These are phyloP conservation scores for Scutellaria minor DNA, from an alignment of 257 asterid genomes.

Conservation along the genomic window DNA sequence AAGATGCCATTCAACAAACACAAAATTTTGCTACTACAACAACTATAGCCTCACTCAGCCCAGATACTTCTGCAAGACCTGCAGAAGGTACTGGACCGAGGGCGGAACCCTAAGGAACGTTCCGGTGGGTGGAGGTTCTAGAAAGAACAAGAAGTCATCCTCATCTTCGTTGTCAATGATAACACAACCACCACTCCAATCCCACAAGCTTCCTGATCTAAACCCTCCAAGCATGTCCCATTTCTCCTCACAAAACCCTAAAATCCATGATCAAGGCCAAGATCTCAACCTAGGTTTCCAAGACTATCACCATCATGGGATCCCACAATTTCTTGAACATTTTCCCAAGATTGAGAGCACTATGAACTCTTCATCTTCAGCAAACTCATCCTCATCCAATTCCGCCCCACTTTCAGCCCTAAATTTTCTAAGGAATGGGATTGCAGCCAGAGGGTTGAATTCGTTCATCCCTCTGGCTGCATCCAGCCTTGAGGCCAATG, in stretches of 20 bases:
- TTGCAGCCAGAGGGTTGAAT: constrained; percentile 29
- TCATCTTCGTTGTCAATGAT: constrained; percentile 21
- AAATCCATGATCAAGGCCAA: constrained; percentile 48
- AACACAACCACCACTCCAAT: background rate
- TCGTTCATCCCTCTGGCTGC: constrained; percentile 42
- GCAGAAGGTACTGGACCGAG: constrained; percentile 86
- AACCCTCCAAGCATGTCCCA: constrained; percentile 50
- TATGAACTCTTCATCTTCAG: constrained; percentile 38
- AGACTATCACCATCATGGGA: constrained; percentile 37
- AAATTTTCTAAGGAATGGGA: constrained; percentile 54
- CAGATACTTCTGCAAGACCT: constrained; percentile 80
- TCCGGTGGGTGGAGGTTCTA: constrained; percentile 81
- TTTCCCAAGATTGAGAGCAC: constrained; percentile 47
- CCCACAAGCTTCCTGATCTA: constrained; percentile 49
- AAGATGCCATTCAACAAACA: constrained; percentile 72
- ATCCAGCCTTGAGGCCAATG: constrained; percentile 27
- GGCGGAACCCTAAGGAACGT: constrained; percentile 83
- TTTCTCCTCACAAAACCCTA: constrained; percentile 49
- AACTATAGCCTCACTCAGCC: constrained; percentile 84
- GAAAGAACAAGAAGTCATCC: constrained; percentile 58
- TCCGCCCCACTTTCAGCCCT: constrained; percentile 48
- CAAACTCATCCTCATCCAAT: constrained; percentile 37
- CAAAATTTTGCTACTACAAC: constrained; percentile 85
- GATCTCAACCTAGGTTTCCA: constrained; percentile 67
- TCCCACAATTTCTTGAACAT: constrained; percentile 50